These are phyloP conservation scores for Besnoitia besnoiti DNA, from an alignment of 169 alveolate species.

Conservation along the genomic window DNA sequence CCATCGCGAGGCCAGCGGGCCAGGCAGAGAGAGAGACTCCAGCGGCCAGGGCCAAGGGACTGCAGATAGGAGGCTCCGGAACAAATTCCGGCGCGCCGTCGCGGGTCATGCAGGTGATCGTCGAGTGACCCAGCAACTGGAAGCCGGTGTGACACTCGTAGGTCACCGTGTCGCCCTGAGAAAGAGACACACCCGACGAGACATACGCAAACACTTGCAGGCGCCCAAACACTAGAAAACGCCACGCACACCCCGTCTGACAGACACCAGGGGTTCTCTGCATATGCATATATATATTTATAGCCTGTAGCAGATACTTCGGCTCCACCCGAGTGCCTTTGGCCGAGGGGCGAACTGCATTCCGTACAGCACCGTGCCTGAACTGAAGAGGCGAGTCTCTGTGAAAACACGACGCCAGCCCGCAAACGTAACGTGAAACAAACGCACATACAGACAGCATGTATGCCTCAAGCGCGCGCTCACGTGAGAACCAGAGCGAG, in stretches of 20 bases:
- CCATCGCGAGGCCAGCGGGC: not conserved
- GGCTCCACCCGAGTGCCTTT: no score
- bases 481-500: not conserved
- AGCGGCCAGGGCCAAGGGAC: not conserved
- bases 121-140: constrained; percentile 45
- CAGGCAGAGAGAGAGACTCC: not conserved
- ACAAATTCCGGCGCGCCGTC: constrained; percentile 60
- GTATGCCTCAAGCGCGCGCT: no score
- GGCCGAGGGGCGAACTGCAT: no score
- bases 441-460: no score
- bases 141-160: constrained; percentile 61
- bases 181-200: not conserved
- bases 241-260: not conserved
- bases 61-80: constrained; percentile 51
- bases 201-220: not conserved
- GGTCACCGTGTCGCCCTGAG: constrained; percentile 64
- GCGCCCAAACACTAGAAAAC: not conserved
- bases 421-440: no score
- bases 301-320: no score
- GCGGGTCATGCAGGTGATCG: constrained; percentile 49
- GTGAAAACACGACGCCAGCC: no score
- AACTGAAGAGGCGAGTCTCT: no score
- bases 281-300: no score
- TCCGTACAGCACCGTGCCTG: no score
- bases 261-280: not conserved